Evolutionary conservation across 495 filamentous ascomycete species (phyloP).

Genomic region (Bryoglossum gracile): DNA sequence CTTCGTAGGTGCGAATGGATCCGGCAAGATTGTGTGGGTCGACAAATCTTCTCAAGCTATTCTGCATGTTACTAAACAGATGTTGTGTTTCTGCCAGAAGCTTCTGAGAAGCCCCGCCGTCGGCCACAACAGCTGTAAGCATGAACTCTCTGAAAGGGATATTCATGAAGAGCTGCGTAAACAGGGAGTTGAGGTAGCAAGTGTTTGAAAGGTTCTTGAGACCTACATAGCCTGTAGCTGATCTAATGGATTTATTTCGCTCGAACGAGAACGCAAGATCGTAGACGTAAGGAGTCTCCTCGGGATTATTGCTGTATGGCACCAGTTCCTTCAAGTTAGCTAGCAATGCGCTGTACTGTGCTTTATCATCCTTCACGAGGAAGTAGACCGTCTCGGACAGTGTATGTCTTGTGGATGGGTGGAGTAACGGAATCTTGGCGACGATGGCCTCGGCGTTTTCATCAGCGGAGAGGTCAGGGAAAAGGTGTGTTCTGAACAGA

Average conservation of each 20-base stretch:
- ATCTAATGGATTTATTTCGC: slow-evolving; percentile 59
- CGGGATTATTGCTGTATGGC: slow-evolving; percentile 27
- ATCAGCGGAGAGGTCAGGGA: slow-evolving; percentile 47
- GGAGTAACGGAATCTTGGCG: slow-evolving; percentile 41
- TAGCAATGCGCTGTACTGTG: slow-evolving; percentile 43
- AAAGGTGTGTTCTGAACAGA: slow-evolving; percentile 63
- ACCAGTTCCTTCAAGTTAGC: slow-evolving; percentile 44
- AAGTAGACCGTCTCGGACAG: slow-evolving; percentile 56
- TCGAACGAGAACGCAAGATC: slow-evolving; percentile 55
- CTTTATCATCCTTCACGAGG: slow-evolving; percentile 48
- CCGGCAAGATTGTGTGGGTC: slow-evolving; percentile 67
- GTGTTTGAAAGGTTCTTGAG: slow-evolving; percentile 89
- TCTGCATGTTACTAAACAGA: slow-evolving; percentile 82
- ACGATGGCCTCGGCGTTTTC: slow-evolving; percentile 19
- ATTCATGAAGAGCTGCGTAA: slow-evolving; percentile 98
- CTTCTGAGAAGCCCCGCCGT: slow-evolving; percentile 49
- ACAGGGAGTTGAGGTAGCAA: slow-evolving; percentile 93
- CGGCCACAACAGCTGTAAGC: slow-evolving; percentile 50
- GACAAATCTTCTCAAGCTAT: slow-evolving; percentile 61
- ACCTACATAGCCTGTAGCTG: slow-evolving; percentile 72
- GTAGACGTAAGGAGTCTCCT: slow-evolving; percentile 40
- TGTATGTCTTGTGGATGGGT: slow-evolving; percentile 50
- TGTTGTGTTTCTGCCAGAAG: slow-evolving; percentile 71
- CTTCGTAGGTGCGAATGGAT: slow-evolving; percentile 76
- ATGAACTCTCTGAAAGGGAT: slow-evolving; percentile 80